These are phyloP conservation scores for Strobilomyces echinocephalus DNA, from an alignment of 768 basidiomycete species.

Conservation along the genomic window DNA sequence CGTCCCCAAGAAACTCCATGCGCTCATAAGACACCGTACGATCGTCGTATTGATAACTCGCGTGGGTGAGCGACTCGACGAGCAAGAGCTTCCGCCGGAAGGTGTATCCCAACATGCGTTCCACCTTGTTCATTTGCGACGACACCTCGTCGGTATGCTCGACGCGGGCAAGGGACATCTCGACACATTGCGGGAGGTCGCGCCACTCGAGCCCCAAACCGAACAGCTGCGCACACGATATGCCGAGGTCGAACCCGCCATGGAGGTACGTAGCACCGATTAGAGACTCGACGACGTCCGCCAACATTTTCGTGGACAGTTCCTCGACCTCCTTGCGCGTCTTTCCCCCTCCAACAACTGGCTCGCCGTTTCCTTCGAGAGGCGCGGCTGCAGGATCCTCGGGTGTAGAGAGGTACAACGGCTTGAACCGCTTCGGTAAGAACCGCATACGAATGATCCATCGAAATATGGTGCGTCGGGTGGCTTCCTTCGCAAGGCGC, in stretches of 20 bases:
- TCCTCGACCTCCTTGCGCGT: conserved; percentile 29
- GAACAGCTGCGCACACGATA: conserved; percentile 56
- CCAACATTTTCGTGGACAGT: conserved; percentile 79
- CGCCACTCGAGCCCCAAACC: conserved; percentile 59
- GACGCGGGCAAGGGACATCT: conserved; percentile 31
- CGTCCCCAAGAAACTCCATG: conserved; percentile 75
- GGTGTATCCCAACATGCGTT: conserved; percentile 63
- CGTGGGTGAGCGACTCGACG: conserved; percentile 71
- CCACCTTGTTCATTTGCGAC: conserved; percentile 49
- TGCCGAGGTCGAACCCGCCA: conserved; percentile 57
- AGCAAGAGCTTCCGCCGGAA: conserved; percentile 60
- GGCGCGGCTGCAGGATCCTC: conserved; percentile 2
- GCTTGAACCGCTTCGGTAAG: conserved; percentile 39
- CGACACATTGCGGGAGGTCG: conserved; percentile 44
- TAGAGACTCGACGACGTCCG: conserved; percentile 79
- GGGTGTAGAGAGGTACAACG: conserved; percentile 26
- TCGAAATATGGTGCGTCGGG: conserved; percentile 45
- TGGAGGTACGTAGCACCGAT: conserved; percentile 76
- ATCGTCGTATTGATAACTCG: conserved; percentile 58
- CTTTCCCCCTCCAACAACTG: conserved; percentile 20
- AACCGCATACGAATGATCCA: conserved; percentile 64
- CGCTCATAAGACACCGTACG: conserved; percentile 69
- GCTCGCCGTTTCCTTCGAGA: conserved; percentile 28
- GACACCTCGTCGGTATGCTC: conserved; percentile 38
- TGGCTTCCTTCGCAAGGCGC: conserved; percentile 60